A percentile compares a stretch with the other conserved stretches of the same genome.
Evolutionary conservation across 371 early-diverging fungal genomes (phyloP).

Genomic region (Nematocida ironsii): DNA sequence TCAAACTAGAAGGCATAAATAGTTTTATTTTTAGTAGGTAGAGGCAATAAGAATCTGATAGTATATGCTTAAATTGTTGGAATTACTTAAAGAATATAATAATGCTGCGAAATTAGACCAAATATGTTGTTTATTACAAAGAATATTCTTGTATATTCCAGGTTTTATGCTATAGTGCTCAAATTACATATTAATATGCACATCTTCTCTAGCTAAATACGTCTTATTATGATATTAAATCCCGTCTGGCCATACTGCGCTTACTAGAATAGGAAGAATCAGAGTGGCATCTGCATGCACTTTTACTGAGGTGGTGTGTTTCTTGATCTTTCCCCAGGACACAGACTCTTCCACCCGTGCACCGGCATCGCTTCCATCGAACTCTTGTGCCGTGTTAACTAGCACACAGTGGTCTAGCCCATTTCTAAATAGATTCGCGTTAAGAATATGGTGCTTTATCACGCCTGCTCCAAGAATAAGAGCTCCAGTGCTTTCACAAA

Average conservation of each 20-base stretch:
- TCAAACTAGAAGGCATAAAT: too few relatives aligned
- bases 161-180: too few relatives aligned
- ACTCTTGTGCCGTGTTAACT: slow-evolving; percentile 95
- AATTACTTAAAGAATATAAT: too few relatives aligned
- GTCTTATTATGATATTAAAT: not conserved
- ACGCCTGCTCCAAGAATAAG: slow-evolving; percentile 96
- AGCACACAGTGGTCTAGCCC: slow-evolving; percentile 96
- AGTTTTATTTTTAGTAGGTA: too few relatives aligned
- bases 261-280: slow-evolving; percentile 73
- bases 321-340: slow-evolving; percentile 95
- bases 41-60: too few relatives aligned
- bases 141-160: too few relatives aligned
- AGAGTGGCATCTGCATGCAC: slow-evolving; percentile 90
- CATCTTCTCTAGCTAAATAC: too few relatives aligned
- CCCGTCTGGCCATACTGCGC: slow-evolving; percentile 51
- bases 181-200: too few relatives aligned
- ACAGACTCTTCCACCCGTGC: slow-evolving; percentile 96
- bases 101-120: too few relatives aligned
- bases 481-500: slow-evolving; percentile 87
- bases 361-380: slow-evolving; percentile 97
- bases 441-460: slow-evolving; percentile 97
- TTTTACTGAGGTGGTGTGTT: slow-evolving; percentile 82
- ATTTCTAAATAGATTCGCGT: slow-evolving; percentile 93
- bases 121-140: too few relatives aligned
- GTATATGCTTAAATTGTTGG: too few relatives aligned